Evolutionary conservation across 164 flowering plant genomes (phyloP), one percentile per base, ranked within the genome.

Genomic region (Aristolochia contorta): DNA sequence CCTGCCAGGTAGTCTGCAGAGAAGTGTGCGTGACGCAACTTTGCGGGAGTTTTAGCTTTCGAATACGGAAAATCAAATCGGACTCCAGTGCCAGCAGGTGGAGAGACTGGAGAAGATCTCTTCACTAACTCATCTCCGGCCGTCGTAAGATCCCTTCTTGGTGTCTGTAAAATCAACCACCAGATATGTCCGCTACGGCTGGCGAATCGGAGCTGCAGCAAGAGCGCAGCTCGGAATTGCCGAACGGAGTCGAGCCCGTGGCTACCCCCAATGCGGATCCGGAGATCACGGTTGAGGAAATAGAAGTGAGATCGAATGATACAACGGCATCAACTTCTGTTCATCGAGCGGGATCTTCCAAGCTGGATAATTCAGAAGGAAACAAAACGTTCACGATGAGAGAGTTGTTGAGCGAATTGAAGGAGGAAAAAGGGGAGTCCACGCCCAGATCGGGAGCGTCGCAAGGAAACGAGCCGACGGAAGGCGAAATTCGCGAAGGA

Each of bases 361-460:
- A n/a, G 60, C 49, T 58, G n/a, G 27, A 43, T 12, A 58, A 19
- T 24, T 30, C 16, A 13, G 25, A 41, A 43, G 60, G 60, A 19
- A 22, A 24, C 48, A 47, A 47, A 16, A 58, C 60, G 19, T 58
- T 58, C 43, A 58, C 60, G 49, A 58, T 58, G 60, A 58, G 60
- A 24, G 60, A 58, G 27, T 24, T 58, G 49, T 16, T 58, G 24
- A 43, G 33, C 21, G 60, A 58, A 21, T 21, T 58, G 60, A 58
- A 58, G 48, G 48, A 58, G 43, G 60, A 25, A 16, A 58, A 43
- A 15, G 60, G 27, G 15, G 60, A 58, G 47, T n/a, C 60, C 47
- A 33, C 27, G 27, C 47, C 16, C 25, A 41, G 25, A 58, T 58
- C 60, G 27, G 60, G 27, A 41, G 23, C 16, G 6, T 12, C 25